phyloP scores from a whole-genome alignment of 192 early-diverging fungal genomes.

The Fimicolochytrium jonesii region DNA sequence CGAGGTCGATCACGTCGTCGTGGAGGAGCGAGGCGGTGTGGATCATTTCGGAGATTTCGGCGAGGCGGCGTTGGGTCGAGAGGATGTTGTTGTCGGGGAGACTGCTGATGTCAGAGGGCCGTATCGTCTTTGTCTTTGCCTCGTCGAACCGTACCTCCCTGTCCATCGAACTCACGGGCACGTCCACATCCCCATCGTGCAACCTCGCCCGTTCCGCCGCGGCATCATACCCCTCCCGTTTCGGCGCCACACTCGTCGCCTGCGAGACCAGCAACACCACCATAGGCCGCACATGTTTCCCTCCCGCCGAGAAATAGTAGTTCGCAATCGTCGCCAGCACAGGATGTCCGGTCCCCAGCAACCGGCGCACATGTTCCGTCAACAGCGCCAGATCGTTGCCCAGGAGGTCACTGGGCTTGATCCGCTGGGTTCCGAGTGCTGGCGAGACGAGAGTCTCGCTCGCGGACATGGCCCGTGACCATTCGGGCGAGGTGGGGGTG shows the following conservation, averaged over 20 bases:
- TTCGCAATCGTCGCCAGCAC: constrained; percentile 81
- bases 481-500: constrained; percentile 13
- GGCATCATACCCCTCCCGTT: background rate
- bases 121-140: background rate
- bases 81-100: constrained; percentile 47
- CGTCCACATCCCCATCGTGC: constrained; percentile 1
- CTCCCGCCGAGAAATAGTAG: constrained; percentile 84
- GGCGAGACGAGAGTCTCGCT: constrained; percentile 35
- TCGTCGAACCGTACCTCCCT: background rate
- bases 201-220: background rate
- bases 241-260: constrained; percentile 56
- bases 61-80: constrained; percentile 84
- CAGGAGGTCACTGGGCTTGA: constrained; percentile 73
- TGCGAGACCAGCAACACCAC: constrained; percentile 85
- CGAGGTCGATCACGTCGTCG: constrained; percentile 86
- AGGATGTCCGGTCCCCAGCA: constrained; percentile 85
- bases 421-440: constrained; percentile 16
- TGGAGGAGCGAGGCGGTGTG: constrained; percentile 94
- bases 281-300: constrained; percentile 90
- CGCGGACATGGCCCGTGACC: constrained; percentile 26
- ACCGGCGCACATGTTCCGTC: constrained; percentile 74
- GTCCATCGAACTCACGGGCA: background rate
- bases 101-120: background rate
- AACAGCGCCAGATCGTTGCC: constrained; percentile 81
- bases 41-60: constrained; percentile 98